Evolutionary conservation across 2,329 filamentous ascomycete species (phyloP).

Genomic region (Cladosporium sphaerospermum): DNA sequence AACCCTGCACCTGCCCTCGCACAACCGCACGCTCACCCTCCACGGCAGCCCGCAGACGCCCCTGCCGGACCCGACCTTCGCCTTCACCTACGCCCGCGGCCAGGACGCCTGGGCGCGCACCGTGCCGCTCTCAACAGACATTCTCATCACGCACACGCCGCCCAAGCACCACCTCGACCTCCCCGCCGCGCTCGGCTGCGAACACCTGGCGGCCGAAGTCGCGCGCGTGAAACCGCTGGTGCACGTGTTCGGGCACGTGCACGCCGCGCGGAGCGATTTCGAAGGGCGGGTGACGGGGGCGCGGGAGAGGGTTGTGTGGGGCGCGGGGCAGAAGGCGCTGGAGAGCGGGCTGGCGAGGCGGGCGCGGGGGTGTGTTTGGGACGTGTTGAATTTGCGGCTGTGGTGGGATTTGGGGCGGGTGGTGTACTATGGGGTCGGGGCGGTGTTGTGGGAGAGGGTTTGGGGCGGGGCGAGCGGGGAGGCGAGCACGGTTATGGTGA

Average conservation of each 20-base stretch:
- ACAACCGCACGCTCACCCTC: constrained; percentile 57
- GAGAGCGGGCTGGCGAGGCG: constrained; percentile 53
- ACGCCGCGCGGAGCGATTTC: constrained; percentile 49
- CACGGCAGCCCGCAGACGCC: constrained; percentile 82
- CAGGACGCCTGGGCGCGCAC: constrained; percentile 66
- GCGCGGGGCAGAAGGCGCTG: constrained; percentile 64
- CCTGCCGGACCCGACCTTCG: constrained; percentile 66
- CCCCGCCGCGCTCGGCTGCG: constrained; percentile 61
- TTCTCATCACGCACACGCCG: constrained; percentile 76
- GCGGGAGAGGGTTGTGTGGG: constrained; percentile 64
- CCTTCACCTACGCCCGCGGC: constrained; percentile 66
- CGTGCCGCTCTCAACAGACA: constrained; percentile 65
- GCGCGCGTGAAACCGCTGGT: constrained; percentile 68
- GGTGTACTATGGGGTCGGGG: constrained; percentile 47
- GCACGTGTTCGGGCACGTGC: constrained; percentile 82
- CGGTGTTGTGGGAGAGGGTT: constrained; percentile 54
- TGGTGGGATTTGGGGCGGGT: constrained; percentile 50
- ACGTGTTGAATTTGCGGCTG: constrained; percentile 32
- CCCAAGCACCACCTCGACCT: constrained; percentile 65
- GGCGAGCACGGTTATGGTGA: constrained; percentile 48
- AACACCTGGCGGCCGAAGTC: constrained; percentile 59
- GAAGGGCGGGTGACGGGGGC: constrained; percentile 45
- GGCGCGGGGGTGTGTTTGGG: constrained; percentile 32
- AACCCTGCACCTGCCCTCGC: constrained; percentile 24
- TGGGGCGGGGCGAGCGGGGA: constrained; percentile 50